A percentile compares a stretch with the other conserved stretches of the same genome.
Evolutionary conservation across 139 green algal genomes (phyloP).

Genomic region (Chlorella vulgaris): DNA sequence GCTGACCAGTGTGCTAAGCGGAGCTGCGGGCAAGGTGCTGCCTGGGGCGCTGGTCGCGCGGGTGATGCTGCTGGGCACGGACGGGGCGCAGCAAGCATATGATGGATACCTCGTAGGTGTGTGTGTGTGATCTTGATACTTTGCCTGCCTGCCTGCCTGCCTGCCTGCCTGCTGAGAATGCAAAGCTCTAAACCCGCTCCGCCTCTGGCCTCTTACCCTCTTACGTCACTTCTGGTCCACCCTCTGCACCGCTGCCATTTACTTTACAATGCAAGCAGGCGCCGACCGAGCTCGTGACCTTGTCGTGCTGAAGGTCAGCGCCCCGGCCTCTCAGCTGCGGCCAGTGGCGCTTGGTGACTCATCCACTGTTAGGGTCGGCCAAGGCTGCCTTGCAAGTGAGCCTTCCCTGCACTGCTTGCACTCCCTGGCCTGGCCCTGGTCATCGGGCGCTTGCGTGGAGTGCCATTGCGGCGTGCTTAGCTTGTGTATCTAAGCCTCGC

Average conservation of each 20-base stretch:
- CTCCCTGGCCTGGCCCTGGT: too few relatives aligned
- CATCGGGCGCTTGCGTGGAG: too few relatives aligned
- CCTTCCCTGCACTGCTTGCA: too few relatives aligned
- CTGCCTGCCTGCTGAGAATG: not conserved
- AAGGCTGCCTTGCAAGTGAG: slow-evolving; percentile 74
- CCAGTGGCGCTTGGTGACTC: slow-evolving; percentile 61
- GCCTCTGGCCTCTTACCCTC: not conserved
- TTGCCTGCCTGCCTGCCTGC: not conserved
- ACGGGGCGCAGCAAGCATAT: slow-evolving; percentile 67
- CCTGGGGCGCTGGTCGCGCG: slow-evolving; percentile 46
- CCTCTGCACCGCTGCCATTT: not conserved
- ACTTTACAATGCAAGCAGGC: not conserved
- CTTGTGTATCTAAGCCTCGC: too few relatives aligned
- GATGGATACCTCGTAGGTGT: slow-evolving; percentile 61
- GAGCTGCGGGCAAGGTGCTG: slow-evolving; percentile 21
- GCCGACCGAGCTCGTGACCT: slow-evolving; percentile 73
- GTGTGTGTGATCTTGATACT: not conserved
- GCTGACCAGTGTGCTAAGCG: slow-evolving; percentile 45
- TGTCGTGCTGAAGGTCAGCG: slow-evolving; percentile 65
- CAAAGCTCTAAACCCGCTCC: too few relatives aligned
- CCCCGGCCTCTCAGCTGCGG: slow-evolving; percentile 43
- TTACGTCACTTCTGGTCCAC: not conserved
- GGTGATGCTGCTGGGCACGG: slow-evolving; percentile 66
- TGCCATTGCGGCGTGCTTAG: too few relatives aligned
- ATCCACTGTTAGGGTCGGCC: slow-evolving; percentile 60